phyloP scores from a whole-genome alignment of 2,329 filamentous ascomycete genomes.

The Fusarium cyanostomum region DNA sequence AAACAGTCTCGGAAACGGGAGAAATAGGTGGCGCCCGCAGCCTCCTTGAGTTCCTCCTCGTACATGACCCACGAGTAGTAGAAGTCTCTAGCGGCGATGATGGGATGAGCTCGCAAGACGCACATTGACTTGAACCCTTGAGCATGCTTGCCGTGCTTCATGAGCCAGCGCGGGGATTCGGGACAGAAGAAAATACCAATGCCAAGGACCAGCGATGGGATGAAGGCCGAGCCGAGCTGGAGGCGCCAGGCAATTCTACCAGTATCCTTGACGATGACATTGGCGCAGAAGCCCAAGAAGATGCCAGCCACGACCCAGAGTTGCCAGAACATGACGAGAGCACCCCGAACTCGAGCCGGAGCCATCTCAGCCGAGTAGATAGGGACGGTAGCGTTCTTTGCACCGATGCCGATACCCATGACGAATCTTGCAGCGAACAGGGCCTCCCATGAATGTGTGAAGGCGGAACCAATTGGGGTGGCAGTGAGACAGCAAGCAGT shows the following conservation, averaged over 20 bases:
- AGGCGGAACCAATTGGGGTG: conserved; percentile 56
- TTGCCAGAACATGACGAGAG: conserved; percentile 82
- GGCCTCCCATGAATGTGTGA: conserved; percentile 71
- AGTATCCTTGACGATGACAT: conserved; percentile 63
- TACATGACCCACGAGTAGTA: conserved; percentile 58
- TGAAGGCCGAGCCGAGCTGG: conserved; percentile 68
- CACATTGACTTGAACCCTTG: conserved; percentile 66
- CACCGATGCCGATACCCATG: conserved; percentile 74
- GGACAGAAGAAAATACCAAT: conserved; percentile 70
- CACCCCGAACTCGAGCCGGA: conserved; percentile 72
- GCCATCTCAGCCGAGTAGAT: conserved; percentile 79
- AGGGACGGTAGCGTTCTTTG: conserved; percentile 71
- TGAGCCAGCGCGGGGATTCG: conserved; percentile 69
- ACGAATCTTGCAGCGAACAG: conserved; percentile 72
- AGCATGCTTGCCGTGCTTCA: conserved; percentile 68
- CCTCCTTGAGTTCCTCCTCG: conserved; percentile 45
- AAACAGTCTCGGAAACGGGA: conserved; percentile 63
- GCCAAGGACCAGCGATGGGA: conserved; percentile 60
- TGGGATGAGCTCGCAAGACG: conserved; percentile 58
- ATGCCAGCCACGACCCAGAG: conserved; percentile 51
- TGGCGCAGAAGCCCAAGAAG: conserved; percentile 59
- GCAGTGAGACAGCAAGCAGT: conserved; percentile 55
- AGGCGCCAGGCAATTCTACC: conserved; percentile 68
- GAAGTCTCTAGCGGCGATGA: conserved; percentile 67
- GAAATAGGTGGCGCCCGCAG: conserved; percentile 44